These are phyloP conservation scores for Spergularia bocconei DNA, from an alignment of 148 eudicot genomes.

Conservation along the genomic window DNA sequence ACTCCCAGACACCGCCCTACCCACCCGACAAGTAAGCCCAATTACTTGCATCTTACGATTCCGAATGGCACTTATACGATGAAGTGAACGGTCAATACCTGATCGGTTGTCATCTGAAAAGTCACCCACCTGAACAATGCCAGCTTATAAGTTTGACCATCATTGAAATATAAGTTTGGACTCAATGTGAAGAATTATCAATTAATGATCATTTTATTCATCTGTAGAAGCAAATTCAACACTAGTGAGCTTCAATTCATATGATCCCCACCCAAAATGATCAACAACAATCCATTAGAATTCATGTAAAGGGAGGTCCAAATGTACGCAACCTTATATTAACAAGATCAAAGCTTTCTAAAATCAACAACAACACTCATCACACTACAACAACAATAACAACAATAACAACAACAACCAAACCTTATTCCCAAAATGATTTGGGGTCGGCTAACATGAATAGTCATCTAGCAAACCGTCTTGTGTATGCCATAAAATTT, in stretches of 20 bases:
- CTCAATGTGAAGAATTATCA: too few relatives aligned
- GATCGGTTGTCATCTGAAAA: constrained; percentile 98
- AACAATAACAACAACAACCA: too few relatives aligned
- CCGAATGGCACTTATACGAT: constrained; percentile 96
- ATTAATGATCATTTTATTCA: not conserved
- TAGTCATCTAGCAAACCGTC: too few relatives aligned
- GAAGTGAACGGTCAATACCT: constrained; percentile 87
- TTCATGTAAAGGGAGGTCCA: not conserved
- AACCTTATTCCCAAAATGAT: too few relatives aligned
- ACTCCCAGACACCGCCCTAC: constrained; percentile 95
- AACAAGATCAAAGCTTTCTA: not conserved
- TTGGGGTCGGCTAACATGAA: too few relatives aligned
- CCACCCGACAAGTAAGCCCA: constrained; percentile 97
- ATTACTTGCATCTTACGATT: constrained; percentile 90
- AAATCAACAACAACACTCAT: not conserved
- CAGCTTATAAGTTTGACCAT: constrained; percentile 6
- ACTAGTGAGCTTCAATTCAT: not conserved
- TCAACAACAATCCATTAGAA: not conserved
- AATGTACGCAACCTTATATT: not conserved
- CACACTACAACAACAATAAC: too few relatives aligned
- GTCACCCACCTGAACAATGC: constrained; percentile 81
- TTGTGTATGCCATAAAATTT: too few relatives aligned
- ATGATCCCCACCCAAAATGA: not conserved
- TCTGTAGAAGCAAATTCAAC: not conserved
- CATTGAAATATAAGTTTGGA: too few relatives aligned